Conservation (phyloP, 441 rosid species). For the Adansonia grandidieri region DNA sequence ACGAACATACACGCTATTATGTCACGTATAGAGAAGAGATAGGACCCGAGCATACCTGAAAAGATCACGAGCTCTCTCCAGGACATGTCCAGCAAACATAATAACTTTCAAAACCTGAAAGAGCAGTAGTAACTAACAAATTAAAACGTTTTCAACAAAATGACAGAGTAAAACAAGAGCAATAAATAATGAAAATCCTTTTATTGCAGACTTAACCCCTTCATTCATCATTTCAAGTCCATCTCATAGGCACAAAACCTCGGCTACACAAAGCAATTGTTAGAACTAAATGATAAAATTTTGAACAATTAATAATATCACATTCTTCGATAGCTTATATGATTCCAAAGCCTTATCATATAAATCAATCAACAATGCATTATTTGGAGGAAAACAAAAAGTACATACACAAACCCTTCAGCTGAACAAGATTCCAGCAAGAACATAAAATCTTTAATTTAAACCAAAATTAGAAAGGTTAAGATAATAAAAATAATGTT, state of each 20-base stretch:
- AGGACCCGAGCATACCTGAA: constrained; percentile 30
- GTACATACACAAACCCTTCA: background rate
- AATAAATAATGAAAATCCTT: background rate
- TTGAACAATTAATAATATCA: background rate
- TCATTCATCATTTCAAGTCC: background rate
- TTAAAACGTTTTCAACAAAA: background rate
- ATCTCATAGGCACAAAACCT: background rate
- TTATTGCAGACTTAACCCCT: background rate
- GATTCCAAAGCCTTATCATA: background rate
- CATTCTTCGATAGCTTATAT: background rate
- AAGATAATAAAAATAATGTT: too few relatives aligned
- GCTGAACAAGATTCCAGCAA: background rate
- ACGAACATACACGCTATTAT: background rate
- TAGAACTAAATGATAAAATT: background rate
- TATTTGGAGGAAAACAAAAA: background rate
- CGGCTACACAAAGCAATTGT: background rate
- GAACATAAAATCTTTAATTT: background rate
- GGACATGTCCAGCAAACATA: constrained; percentile 47
- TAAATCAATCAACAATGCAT: background rate
- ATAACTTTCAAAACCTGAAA: constrained; percentile 38
- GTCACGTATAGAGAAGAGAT: background rate
- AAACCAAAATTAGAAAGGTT: too few relatives aligned
- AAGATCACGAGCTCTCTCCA: constrained; percentile 33
- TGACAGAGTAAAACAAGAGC: background rate
- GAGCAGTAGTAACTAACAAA: background rate